Evolutionary conservation across 768 basidiomycete genomes (phyloP).

Genomic region (Mycena indigotica): DNA sequence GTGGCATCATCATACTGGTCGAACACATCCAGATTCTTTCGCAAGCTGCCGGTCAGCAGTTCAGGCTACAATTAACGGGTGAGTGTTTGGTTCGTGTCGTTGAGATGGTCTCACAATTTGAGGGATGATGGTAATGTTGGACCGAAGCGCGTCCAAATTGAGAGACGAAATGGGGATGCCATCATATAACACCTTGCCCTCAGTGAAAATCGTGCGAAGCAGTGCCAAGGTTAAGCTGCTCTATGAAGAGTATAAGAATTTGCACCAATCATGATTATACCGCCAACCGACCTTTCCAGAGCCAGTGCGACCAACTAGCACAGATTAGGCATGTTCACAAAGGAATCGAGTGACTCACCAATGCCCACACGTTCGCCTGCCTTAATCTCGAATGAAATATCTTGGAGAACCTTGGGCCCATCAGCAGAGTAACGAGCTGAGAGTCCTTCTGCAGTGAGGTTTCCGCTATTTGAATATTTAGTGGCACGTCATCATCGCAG

Average conservation of each 20-base stretch:
- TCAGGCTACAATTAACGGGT: slow-evolving; percentile 37
- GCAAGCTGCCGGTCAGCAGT: slow-evolving; percentile 44
- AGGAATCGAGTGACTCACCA: slow-evolving; percentile 27
- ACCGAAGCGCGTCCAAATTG: slow-evolving; percentile 47
- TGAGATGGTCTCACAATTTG: slow-evolving; percentile 36
- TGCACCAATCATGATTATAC: neutral
- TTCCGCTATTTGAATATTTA: no score
- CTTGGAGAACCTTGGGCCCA: slow-evolving; percentile 20
- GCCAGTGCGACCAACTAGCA: slow-evolving; percentile 32
- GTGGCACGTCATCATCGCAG: no score
- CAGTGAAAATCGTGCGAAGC: slow-evolving; percentile 42
- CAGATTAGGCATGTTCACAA: no score
- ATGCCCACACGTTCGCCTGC: slow-evolving; percentile 52
- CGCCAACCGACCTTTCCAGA: slow-evolving; percentile 18
- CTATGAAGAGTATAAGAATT: slow-evolving; percentile 13
- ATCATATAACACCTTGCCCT: slow-evolving; percentile 41
- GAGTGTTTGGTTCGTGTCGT: no score
- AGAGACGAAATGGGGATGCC: slow-evolving; percentile 41
- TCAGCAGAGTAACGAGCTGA: slow-evolving; percentile 40
- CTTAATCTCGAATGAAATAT: slow-evolving; percentile 41
- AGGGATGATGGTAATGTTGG: slow-evolving; percentile 48
- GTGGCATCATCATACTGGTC: slow-evolving; percentile 46
- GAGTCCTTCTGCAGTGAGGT: slow-evolving; percentile 43
- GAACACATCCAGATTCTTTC: slow-evolving; percentile 52
- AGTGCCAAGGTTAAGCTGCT: slow-evolving; percentile 45